Conservation (phyloP, 148 eudicot genomes). For the Diospyros kaki region DNA sequence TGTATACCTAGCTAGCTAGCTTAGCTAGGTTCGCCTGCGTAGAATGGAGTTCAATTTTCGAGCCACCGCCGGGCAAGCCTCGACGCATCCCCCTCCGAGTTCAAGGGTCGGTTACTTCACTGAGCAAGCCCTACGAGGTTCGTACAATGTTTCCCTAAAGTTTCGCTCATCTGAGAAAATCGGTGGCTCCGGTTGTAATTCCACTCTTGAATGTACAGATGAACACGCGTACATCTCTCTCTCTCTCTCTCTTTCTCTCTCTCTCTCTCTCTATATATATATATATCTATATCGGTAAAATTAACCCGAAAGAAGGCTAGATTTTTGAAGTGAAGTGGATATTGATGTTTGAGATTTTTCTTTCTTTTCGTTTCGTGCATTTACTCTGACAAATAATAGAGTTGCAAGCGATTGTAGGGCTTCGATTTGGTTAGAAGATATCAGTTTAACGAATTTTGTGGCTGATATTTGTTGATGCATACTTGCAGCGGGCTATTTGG, state of each 20-base stretch:
- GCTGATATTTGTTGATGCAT: background rate
- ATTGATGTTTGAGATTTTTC: background rate
- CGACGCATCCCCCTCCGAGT: background rate
- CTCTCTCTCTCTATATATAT: background rate
- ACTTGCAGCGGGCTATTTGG: conserved; percentile 19
- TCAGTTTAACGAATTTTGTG: background rate
- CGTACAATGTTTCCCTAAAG: background rate
- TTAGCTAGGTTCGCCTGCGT: too few relatives aligned
- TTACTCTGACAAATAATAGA: too few relatives aligned
- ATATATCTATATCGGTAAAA: background rate
- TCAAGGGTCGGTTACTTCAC: conserved; percentile 9
- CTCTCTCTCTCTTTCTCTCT: too few relatives aligned
- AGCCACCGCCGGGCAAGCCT: background rate
- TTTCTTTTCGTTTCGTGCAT: conserved; percentile 4
- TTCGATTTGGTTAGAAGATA: background rate
- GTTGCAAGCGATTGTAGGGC: background rate
- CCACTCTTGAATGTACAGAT: background rate
- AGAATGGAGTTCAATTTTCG: conserved; percentile 20
- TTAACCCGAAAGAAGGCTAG: background rate
- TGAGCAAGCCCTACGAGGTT: conserved; percentile 21
- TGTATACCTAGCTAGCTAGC: too few relatives aligned
- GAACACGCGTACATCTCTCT: background rate
- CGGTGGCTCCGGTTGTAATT: too few relatives aligned
- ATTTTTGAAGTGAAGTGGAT: background rate
- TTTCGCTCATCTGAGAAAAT: background rate